Percentiles rank a stretch among this genome's conserved stretches.
Evolutionary conservation across 768 basidiomycete species (phyloP).

Genomic region (Tricholoma sp.): DNA sequence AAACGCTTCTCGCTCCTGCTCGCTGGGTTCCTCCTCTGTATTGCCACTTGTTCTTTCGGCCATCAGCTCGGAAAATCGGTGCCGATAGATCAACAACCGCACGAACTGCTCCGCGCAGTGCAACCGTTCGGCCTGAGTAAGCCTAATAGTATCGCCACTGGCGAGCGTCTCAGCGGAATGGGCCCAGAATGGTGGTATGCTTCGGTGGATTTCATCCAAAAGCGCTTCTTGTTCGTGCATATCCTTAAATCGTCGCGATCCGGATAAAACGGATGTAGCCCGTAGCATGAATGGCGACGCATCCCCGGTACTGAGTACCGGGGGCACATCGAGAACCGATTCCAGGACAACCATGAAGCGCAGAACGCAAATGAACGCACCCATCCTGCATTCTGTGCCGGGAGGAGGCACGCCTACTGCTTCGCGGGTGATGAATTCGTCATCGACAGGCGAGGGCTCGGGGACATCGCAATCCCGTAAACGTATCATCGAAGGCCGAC

Average conservation of each 20-base stretch:
- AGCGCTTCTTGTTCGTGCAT: conserved; percentile 76
- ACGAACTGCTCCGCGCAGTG: conserved; percentile 87
- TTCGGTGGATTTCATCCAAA: conserved; percentile 71
- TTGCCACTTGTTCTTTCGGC: conserved; percentile 58
- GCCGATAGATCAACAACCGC: conserved; percentile 82
- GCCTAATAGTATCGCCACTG: conserved; percentile 80
- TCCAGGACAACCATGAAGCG: conserved; percentile 86
- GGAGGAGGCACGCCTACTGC: conserved; percentile 60
- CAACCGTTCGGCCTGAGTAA: conserved; percentile 84
- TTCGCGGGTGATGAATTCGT: conserved; percentile 82
- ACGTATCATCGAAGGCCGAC: conserved; percentile 81
- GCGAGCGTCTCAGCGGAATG: conserved; percentile 77
- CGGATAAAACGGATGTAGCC: conserved; percentile 64
- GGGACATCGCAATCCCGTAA: conserved; percentile 89
- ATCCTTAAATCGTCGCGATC: conserved; percentile 55
- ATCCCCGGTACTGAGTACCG: conserved; percentile 55
- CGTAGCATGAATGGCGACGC: conserved; percentile 73
- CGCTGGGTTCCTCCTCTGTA: conserved; percentile 51
- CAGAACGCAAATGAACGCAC: conserved; percentile 72
- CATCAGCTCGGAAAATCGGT: conserved; percentile 74
- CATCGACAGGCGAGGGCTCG: conserved; percentile 81
- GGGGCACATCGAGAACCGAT: conserved; percentile 79
- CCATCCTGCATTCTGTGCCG: conserved; percentile 70
- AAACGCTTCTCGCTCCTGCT: conserved; percentile 77
- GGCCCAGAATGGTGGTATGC: conserved; percentile 72